These are phyloP conservation scores for Aspergillus japonicus DNA, from an alignment of 2,329 filamentous ascomycete species.

Conservation along the genomic window DNA sequence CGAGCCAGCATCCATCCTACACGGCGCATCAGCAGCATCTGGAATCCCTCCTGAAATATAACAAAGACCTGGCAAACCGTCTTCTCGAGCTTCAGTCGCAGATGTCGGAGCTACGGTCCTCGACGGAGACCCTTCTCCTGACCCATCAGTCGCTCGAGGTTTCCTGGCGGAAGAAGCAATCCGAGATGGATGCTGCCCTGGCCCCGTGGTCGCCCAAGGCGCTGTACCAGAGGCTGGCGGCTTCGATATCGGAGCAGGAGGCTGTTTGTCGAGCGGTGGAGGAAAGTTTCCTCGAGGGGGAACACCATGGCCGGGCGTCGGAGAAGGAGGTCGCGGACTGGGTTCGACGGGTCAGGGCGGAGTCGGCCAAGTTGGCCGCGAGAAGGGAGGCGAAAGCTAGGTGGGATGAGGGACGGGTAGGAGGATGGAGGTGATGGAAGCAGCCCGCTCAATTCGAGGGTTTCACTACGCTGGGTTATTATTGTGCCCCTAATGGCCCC, in stretches of 20 bases:
- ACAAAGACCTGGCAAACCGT: constrained; percentile 64
- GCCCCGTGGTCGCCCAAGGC: constrained; percentile 82
- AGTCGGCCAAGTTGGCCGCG: constrained; percentile 73
- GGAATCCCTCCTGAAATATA: constrained; percentile 64
- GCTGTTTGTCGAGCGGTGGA: constrained; percentile 77
- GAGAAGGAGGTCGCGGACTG: constrained; percentile 86
- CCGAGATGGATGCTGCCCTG: constrained; percentile 82
- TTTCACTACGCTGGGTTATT: not conserved
- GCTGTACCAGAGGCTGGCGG: constrained; percentile 76
- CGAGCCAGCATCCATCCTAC: constrained; percentile 72
- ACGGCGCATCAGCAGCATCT: constrained; percentile 64
- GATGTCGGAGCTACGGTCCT: constrained; percentile 56
- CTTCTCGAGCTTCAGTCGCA: constrained; percentile 47
- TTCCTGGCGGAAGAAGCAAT: constrained; percentile 87
- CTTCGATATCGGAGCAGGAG: constrained; percentile 79
- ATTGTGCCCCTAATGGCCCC: not conserved
- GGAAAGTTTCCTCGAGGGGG: constrained; percentile 82
- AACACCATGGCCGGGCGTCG: constrained; percentile 55
- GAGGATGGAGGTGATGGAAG: constrained; percentile 74
- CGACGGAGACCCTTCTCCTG: constrained; percentile 77
- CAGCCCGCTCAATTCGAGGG: not conserved
- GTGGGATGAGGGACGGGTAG: constrained; percentile 94
- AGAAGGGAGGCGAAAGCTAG: constrained; percentile 83
- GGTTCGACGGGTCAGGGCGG: constrained; percentile 76
- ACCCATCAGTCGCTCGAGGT: constrained; percentile 82